Conservation (phyloP, 495 filamentous ascomycete species). For the Immersiella caudata region DNA sequence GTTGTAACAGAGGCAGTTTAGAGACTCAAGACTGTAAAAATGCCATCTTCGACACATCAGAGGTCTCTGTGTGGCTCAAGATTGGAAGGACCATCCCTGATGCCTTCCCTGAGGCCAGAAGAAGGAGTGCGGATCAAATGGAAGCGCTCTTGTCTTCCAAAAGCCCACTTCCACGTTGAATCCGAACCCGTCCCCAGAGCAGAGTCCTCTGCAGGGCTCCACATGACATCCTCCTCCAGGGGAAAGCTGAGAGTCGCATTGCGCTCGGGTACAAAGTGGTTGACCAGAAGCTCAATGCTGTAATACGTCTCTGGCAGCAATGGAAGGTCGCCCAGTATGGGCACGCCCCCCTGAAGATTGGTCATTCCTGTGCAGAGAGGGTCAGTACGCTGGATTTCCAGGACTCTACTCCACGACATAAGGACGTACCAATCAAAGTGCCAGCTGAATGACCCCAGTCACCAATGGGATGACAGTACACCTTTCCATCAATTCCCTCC, state of each 20-base stretch:
- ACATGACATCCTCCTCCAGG: constrained; percentile 51
- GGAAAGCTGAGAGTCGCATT: constrained; percentile 46
- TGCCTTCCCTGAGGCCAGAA: neutral
- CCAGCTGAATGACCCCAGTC: constrained; percentile 56
- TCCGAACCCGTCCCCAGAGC: constrained; percentile 10
- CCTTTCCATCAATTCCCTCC: constrained; percentile 48
- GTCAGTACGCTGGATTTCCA: neutral
- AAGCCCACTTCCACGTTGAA: constrained; percentile 48
- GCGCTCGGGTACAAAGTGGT: constrained; percentile 48
- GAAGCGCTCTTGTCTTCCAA: constrained; percentile 47
- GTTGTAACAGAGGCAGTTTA: too few relatives aligned
- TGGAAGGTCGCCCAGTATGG: constrained; percentile 46
- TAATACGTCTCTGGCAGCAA: constrained; percentile 48
- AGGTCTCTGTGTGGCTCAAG: neutral
- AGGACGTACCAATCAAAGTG: constrained; percentile 44
- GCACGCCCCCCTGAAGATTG: constrained; percentile 48
- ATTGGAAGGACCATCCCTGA: neutral
- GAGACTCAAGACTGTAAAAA: too few relatives aligned
- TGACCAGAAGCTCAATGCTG: constrained; percentile 51
- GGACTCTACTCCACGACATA: neutral
- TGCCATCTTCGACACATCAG: neutral
- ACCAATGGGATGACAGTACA: constrained; percentile 53
- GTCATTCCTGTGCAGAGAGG: constrained; percentile 42
- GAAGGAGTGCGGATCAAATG: constrained; percentile 37
- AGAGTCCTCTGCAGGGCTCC: constrained; percentile 27